Evolutionary conservation across 257 asterid species (phyloP), one percentile per base, ranked within the genome.

Genomic region (Pogostemon cablin): DNA sequence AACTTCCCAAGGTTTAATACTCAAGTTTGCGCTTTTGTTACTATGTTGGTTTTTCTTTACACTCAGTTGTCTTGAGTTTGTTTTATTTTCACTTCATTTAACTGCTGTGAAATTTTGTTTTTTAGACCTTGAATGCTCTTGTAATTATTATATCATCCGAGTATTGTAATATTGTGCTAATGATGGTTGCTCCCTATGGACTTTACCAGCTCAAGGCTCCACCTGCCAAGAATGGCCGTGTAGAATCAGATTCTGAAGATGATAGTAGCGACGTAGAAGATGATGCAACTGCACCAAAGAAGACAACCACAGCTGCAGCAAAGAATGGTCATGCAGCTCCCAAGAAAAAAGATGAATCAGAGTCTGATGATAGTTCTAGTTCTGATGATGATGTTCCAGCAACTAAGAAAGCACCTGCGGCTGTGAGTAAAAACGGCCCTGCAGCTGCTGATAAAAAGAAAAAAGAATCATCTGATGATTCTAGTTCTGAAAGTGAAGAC

Each of bases 381-480:
- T 75, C 74, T 6, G 81, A 80, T 11, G 79, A 78, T 49, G 81
- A 60, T 1, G 71, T 65, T 9, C 67, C 73, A 41, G 69, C 78
- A 35, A 53, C 67, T 3, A 69, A 69, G 67, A 69, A 69, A 69
- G 57, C 74, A 20, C 66, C 74, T 57, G 41, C 42, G 3, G 72
- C 52, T 11, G 70, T 77, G 7, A 25, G 58, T 32, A 54, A 63
- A 41, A 74, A 58, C 43, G 48, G n/a, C 42, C 39, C 50, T 35
- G 75, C n/a, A 4, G 67, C 62, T 55, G 68, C 68, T 54, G 63
- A 76, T 0, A 52, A 70, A 55, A 76, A 79, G 76, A 71, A 70
- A 44, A 68, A 67, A 25, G 68, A 78, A 17, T 72, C 84, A 5
- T 68, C 73, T 62, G 76, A 72, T 59, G 88, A 81, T 6, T 80